Base-by-base conservation (phyloP, 192 early-diverging fungal genomes). In the Umbelopsis isabellina region DNA sequence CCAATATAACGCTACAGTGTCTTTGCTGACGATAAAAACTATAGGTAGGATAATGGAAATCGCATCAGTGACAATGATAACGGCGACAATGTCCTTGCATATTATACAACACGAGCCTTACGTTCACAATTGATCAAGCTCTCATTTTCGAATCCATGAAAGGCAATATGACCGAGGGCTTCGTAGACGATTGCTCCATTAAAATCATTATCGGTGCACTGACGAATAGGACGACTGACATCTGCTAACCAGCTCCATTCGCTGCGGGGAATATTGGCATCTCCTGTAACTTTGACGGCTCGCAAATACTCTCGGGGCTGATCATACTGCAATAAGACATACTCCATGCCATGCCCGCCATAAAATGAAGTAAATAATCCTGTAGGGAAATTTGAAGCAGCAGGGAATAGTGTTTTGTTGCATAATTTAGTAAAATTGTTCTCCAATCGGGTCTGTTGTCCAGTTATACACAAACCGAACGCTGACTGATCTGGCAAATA, bases 121-220 rank as follows among this genome's bases (percentile, higher is more conserved):
- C 53, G 25, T 58, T 58, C 53, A 35, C 53, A 58, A 7, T 58
- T 13, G 8, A 58, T 58, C 18, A 30, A 33, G 15, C 53, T 30
- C 3, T 23, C 53, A 33, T 58, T 58, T 58, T 58, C 25, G 11
- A 33, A 58, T 35, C 53, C 53, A 58, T 58, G 53, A 58, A 33
- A 58, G 53, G 53, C 53, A 58, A 58, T 33, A 11, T 33, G 53
- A 25, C 53, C 53, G 1, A 58, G 10, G 12, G 53, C 53, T 15
- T 12, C 8, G 33, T 25, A 58, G 13, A 58, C 53, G 16, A 30
- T 23, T 30, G 53, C 25, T 33, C 53, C 53, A 58, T 33, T 0
- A 4, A 58, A 58, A 33, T 58, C 53, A 10, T 33, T 5, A 25
- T 58, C 53, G 15, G 7, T 33, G 33, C 53, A 12, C 16, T 58